Evolutionary conservation across 805 yeast species (phyloP), one percentile per base, ranked within the genome.

Genomic region (Cyberlindnera nakhonratchasimensis): DNA sequence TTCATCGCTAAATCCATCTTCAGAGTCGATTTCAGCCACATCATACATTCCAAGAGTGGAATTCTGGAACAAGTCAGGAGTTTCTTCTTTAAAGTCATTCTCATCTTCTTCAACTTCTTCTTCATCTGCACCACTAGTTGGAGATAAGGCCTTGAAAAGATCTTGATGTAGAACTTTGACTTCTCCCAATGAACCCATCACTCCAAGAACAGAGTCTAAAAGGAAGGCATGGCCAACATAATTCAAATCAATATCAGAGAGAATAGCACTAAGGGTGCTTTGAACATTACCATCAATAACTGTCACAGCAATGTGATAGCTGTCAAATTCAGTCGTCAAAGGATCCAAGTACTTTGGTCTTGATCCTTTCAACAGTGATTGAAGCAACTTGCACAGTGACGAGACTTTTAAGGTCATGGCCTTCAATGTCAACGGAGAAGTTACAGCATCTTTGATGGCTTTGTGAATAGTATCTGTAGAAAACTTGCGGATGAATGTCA

Each of bases 21-120:
- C 84, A 33, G 77, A 76, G 48, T 79, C 83, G 26, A 76, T 73
- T 39, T 82, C 93, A 25, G 74, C 86, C 29, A 86, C 81, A 53
- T 91, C 97, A 59, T 84, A 91, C 95, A 91, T 90, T 2, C 96
- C 97, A 30, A 91, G 69, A 0, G 97, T 86, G 0, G 97, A 90
- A 58, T 93, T 90, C 29, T 83, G 70, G 62, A 91, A 80, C 55
- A 90, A 68, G 59, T 90, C 90, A 0, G 95, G 89, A 0, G 89
- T 77, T 40, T 87, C 95, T 28, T 75, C 79, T 17, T 67, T 66
- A 31, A 67, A 69, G 28, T 82, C 87, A 21, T 74, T 79, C n/a
- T 79, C 86, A 17, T 65, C 72, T 17, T 64, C 75, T 14, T 67
- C 76, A 13, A 69, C 75, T 21, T 77, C 74, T 29, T 81, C 91